Evolutionary conservation across 495 filamentous ascomycete genomes (phyloP), one percentile per base, ranked within the genome.

Genomic region (Tuber indicum): DNA sequence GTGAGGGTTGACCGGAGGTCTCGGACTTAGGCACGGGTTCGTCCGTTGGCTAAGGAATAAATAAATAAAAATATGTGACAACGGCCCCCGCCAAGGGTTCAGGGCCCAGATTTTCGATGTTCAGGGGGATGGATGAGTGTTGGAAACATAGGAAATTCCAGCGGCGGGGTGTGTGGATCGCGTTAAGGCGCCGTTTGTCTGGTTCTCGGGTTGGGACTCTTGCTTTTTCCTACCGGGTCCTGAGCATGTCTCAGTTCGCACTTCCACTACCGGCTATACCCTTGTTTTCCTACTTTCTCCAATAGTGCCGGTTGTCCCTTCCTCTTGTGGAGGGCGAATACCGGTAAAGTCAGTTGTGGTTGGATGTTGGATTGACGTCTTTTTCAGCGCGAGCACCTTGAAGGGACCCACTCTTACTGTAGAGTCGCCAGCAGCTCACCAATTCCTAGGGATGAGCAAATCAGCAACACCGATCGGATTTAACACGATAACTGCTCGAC

Each of bases 121-220:
- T 82, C 89, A 93, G 77, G 96, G 96, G 96, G 81, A 96, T 94
- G 87, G 91, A 85, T 95, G 93, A 83, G 87, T 97, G 81, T 87
- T 98, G 77, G 96, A 99, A 88, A 98, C 97, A 90, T 89, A 92
- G 81, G 91, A 98, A 82, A 93, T 94, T 44, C 92, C 93, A 81
- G 91, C 93, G 70, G 93, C 94, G 70, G 96, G 94, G 80, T 96
- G 98, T 85, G 94, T 98, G 84, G 96, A 99, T 86, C 96, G 98
- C 85, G 87, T 89, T 80, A 96, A 96, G 89, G 96, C 98, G 89
- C 26, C 66, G 36, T 76, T 75, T 73, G 66, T 74, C 75, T 77
- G 74, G 74, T 73, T 70, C 70, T 74, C 10, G 74, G 72, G 52
- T 42, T 42, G 76, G 76, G 72, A 78, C 83, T 71, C 82, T 73